Percentiles rank a stretch among this genome's conserved stretches.
These are phyloP conservation scores for Globisporangium abappressorium DNA, from an alignment of 352 stramenopile species.

Conservation along the genomic window DNA sequence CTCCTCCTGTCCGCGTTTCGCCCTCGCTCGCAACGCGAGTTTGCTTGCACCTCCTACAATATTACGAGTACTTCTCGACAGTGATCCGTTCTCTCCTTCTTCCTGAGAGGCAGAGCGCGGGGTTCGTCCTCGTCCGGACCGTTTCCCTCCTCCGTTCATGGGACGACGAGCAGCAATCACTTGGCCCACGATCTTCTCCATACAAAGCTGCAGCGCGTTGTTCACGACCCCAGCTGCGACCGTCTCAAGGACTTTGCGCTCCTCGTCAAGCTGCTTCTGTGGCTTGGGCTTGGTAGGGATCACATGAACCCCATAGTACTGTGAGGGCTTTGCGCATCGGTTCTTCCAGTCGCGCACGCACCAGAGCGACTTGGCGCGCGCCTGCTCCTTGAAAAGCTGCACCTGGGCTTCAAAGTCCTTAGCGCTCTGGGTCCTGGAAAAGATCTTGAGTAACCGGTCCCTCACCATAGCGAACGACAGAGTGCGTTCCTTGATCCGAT, in stretches of 20 bases:
- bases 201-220: conserved; percentile 29
- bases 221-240: conserved; percentile 32
- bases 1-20: conserved; percentile 34
- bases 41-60: not conserved
- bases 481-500: conserved; percentile 45
- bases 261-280: conserved; percentile 38
- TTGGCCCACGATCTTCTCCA: conserved; percentile 34
- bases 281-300: conserved; percentile 41
- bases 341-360: conserved; percentile 53
- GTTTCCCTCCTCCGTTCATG: not conserved
- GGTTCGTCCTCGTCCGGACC: conserved; percentile 9
- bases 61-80: not conserved
- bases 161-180: not conserved
- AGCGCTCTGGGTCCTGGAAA: conserved; percentile 28
- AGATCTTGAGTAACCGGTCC: conserved; percentile 27
- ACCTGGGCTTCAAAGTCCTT: conserved; percentile 38
- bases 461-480: conserved; percentile 29
- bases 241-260: conserved; percentile 20
- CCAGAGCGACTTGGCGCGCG: conserved; percentile 48
- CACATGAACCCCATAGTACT: conserved; percentile 52
- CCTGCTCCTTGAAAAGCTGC: conserved; percentile 40
- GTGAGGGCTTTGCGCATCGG: conserved; percentile 37
- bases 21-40: conserved; percentile 12
- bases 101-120: conserved; percentile 1
- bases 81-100: not conserved